Evolutionary conservation across 371 early-diverging fungal genomes (phyloP).

Genomic region (Astathelohania contejeani): DNA sequence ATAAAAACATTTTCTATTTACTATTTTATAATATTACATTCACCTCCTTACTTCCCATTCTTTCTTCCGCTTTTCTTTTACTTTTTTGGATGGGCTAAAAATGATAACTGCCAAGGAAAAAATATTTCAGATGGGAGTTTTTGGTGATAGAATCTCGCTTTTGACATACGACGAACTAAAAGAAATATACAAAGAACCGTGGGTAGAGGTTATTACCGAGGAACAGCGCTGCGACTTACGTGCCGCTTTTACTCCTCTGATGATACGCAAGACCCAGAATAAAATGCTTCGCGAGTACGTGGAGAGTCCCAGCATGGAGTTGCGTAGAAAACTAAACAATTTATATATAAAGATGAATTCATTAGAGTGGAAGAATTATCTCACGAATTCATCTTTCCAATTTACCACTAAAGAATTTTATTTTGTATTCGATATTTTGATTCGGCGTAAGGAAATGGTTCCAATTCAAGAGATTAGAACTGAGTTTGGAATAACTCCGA

Average conservation of each 20-base stretch:
- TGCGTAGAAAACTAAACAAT: not conserved
- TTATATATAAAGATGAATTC: slow-evolving; percentile 26
- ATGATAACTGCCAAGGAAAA: slow-evolving; percentile 10
- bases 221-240: slow-evolving; percentile 3
- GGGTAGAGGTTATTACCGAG: slow-evolving; percentile 15
- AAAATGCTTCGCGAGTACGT: slow-evolving; percentile 3
- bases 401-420: slow-evolving; percentile 26
- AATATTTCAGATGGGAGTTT: slow-evolving; percentile 29
- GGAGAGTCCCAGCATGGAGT: not conserved
- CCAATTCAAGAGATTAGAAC: slow-evolving; percentile 7
- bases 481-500: slow-evolving; percentile 19
- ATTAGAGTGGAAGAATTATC: slow-evolving; percentile 24
- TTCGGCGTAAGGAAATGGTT: slow-evolving; percentile 9
- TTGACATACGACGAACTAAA: slow-evolving; percentile 15
- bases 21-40: not conserved
- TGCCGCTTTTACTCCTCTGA: slow-evolving; percentile 4
- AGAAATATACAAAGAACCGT: not conserved
- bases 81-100: not conserved
- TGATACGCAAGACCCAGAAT: not conserved
- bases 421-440: slow-evolving; percentile 18
- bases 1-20: not conserved
- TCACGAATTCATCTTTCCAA: slow-evolving; percentile 9
- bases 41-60: not conserved
- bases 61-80: not conserved
- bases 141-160: slow-evolving; percentile 6